Evolutionary conservation across 2,329 filamentous ascomycete genomes (phyloP).

Genomic region (Sarocladium strictum): DNA sequence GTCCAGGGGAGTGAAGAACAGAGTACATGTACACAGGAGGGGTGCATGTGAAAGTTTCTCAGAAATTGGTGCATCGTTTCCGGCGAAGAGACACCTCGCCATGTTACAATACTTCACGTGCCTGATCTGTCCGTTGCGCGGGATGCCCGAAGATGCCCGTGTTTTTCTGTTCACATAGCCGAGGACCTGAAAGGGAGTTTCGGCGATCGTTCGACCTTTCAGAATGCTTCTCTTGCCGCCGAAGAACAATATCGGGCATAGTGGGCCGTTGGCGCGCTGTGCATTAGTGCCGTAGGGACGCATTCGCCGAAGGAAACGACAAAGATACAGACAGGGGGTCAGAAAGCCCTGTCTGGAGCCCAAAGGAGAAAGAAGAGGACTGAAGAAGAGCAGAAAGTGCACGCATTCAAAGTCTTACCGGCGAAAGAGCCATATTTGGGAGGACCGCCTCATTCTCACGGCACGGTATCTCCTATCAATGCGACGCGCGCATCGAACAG

Average conservation of each 20-base stretch:
- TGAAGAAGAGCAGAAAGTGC: background rate
- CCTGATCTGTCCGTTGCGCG: background rate
- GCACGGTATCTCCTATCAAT: background rate
- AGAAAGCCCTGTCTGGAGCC: background rate
- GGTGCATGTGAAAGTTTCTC: background rate
- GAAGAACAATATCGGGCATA: constrained; percentile 16
- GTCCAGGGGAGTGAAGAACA: background rate
- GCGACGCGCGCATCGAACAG: background rate
- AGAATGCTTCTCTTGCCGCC: constrained; percentile 32
- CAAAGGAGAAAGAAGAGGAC: background rate
- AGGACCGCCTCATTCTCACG: background rate
- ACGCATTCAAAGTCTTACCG: background rate
- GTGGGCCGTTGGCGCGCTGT: constrained; percentile 15
- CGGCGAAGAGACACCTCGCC: background rate
- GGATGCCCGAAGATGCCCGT: background rate
- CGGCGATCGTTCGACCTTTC: constrained; percentile 26
- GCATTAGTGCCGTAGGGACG: constrained; percentile 9
- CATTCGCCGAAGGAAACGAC: background rate
- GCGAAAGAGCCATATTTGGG: background rate
- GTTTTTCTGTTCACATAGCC: background rate
- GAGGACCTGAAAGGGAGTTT: background rate
- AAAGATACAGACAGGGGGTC: background rate
- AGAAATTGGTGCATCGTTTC: background rate
- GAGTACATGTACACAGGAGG: background rate
- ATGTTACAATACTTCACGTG: constrained; percentile 4